phyloP scores from a whole-genome alignment of 2,329 filamentous ascomycete genomes.

The Epichloe gansuensis region DNA sequence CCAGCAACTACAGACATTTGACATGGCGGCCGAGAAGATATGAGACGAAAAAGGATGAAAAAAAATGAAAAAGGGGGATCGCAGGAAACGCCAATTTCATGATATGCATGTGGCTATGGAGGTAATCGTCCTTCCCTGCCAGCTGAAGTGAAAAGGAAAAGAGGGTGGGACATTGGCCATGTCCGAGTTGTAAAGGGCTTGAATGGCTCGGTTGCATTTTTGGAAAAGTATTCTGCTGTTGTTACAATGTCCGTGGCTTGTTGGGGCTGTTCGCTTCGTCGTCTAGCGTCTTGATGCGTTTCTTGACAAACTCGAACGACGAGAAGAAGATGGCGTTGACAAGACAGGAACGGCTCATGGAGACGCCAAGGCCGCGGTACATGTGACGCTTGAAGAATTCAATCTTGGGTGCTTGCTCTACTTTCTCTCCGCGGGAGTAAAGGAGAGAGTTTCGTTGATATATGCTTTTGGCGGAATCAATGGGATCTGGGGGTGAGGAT shows the following conservation, averaged over 20 bases:
- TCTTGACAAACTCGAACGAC: slow-evolving; percentile 74
- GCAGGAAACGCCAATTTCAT: slow-evolving; percentile 5
- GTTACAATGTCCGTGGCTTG: slow-evolving; percentile 6
- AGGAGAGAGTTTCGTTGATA: slow-evolving; percentile 74
- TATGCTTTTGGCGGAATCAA: slow-evolving; percentile 75
- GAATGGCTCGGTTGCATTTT: not conserved
- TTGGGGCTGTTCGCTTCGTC: slow-evolving; percentile 19
- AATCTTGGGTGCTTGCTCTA: slow-evolving; percentile 58
- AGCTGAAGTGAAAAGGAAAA: not conserved
- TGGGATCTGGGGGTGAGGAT: slow-evolving; percentile 37
- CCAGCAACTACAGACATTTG: not conserved
- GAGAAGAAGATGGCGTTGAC: slow-evolving; percentile 88
- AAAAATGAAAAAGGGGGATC: not conserved
- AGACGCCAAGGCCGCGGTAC: slow-evolving; percentile 74
- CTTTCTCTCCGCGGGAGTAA: slow-evolving; percentile 50
- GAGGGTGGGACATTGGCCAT: not conserved
- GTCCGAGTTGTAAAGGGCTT: too few species aligned
- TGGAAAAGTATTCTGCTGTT: slow-evolving; percentile 3
- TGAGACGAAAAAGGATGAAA: not conserved
- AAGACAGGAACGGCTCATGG: slow-evolving; percentile 69
- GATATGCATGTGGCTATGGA: slow-evolving; percentile 2
- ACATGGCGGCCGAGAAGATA: not conserved
- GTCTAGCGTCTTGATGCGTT: slow-evolving; percentile 40
- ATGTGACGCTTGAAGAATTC: slow-evolving; percentile 66
- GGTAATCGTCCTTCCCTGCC: not conserved